These are phyloP conservation scores for Mangifera indica DNA, from an alignment of 345 rosid genomes.

Conservation along the genomic window DNA sequence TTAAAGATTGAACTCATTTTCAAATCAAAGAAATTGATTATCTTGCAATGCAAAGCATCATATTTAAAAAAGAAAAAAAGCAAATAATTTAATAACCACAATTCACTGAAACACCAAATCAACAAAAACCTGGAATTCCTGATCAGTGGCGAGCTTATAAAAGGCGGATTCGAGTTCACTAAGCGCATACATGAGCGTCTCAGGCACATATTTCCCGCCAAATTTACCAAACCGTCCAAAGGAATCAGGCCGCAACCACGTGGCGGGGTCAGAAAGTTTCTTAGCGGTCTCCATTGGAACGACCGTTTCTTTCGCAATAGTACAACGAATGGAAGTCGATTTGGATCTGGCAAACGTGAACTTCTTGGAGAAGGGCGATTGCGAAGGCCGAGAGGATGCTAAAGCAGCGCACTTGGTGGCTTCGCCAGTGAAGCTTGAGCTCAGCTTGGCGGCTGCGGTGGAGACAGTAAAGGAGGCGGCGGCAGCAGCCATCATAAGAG, in stretches of 20 bases:
- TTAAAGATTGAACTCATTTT: not conserved
- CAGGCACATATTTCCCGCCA: slow-evolving; percentile 94
- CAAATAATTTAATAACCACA: too few relatives aligned
- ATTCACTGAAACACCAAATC: too few relatives aligned
- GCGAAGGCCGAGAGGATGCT: slow-evolving; percentile 19
- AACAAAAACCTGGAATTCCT: slow-evolving; percentile 66
- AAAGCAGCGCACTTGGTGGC: slow-evolving; percentile 23
- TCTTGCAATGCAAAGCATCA: not conserved
- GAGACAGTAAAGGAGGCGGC: not conserved
- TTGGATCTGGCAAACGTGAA: slow-evolving; percentile 21
- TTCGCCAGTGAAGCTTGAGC: slow-evolving; percentile 9
- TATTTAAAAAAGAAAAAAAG: too few relatives aligned
- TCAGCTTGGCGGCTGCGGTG: slow-evolving; percentile 22
- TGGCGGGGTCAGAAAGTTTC: slow-evolving; percentile 30
- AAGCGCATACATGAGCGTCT: slow-evolving; percentile 86
- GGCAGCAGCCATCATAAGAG: slow-evolving; percentile 7
- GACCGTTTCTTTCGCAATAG: slow-evolving; percentile 44
- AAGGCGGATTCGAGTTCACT: slow-evolving; percentile 81
- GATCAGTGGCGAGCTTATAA: slow-evolving; percentile 53
- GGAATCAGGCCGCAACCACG: slow-evolving; percentile 73
- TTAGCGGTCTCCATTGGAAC: slow-evolving; percentile 37
- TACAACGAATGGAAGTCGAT: slow-evolving; percentile 40
- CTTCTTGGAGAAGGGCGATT: slow-evolving; percentile 23
- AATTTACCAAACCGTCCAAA: slow-evolving; percentile 87
- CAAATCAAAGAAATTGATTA: too few relatives aligned